Base-by-base conservation (phyloP, 179 eudicot species). In the Beta corolliflora region DNA sequence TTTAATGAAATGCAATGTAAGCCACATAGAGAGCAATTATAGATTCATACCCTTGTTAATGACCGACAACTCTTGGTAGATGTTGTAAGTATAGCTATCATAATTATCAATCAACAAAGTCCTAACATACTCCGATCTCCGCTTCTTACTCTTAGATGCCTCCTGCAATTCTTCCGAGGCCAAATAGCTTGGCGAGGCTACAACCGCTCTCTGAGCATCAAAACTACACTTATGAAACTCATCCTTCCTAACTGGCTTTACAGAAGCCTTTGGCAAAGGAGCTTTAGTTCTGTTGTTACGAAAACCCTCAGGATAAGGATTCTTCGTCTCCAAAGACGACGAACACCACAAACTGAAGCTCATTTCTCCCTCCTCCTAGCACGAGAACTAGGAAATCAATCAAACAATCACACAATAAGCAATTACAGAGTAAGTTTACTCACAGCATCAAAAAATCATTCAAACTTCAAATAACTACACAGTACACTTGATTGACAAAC, bases 91-190 rank as follows among this genome's bases (percentile, higher is more conserved):
- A 87, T 96, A 96, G 85, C 99, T 96, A 84, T 94, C 99, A 66
- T 96, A 96, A 82, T 96, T 96, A 83, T 96, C 99, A 81, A 96
- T 93, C 90, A 96, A 83, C 89, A 96, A 83, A 56, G 99, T 96
- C 85, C 93, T 85, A 50, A 94, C 90, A 81, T 75, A 87, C 3
- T 92, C 87, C 81, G 87, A 70, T 85, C 88, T 93, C 86, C 58
- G 29, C 64, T 82, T 88, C 89, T 87, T 87, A 79, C 69, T 84
- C n/a, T 71, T 60, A 45, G 75, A 77, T 21, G 85, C 77, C 75
- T 90, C 88, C 77, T 86, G 90, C 79, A 93, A 80, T 4, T 77
- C 86, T 78, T 87, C 88, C 16, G 92, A 87, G 29, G 84, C 74
- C 73, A 85, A 76, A 64, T 91, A 91, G 72, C 88, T 73, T 1